Evolutionary conservation across 805 yeast genomes (phyloP).

Genomic region (Saccharomyces paradoxus): DNA sequence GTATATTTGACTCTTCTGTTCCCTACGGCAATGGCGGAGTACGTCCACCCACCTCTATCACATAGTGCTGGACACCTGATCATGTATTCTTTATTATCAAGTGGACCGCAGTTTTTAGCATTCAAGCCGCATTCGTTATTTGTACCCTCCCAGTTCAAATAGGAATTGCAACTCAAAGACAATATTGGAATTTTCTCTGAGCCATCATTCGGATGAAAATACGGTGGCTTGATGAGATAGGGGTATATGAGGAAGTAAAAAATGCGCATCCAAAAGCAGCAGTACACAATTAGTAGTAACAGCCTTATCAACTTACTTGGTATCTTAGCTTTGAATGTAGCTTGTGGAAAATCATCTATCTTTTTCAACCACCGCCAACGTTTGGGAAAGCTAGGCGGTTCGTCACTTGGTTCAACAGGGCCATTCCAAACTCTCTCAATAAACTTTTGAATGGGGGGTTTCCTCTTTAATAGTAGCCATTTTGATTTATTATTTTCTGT

Average conservation of each 20-base stretch:
- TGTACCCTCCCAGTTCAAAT: slow-evolving; percentile 62
- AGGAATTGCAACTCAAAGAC: slow-evolving; percentile 32
- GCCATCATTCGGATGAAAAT: slow-evolving; percentile 16
- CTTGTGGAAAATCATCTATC: slow-evolving; percentile 39
- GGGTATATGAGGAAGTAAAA: slow-evolving; percentile 36
- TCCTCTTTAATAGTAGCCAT: slow-evolving; percentile 16
- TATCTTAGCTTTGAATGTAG: slow-evolving; percentile 26
- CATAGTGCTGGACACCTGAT: slow-evolving; percentile 87
- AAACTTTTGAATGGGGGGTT: slow-evolving; percentile 17
- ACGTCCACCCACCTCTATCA: slow-evolving; percentile 68
- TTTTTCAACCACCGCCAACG: slow-evolving; percentile 14
- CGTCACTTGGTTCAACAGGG: slow-evolving; percentile 41
- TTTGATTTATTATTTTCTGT: slow-evolving; percentile 2
- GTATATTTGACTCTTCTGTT: slow-evolving; percentile 55
- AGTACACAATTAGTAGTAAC: slow-evolving; percentile 33
- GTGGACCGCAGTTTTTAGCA: slow-evolving; percentile 51
- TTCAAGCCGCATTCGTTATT: slow-evolving; percentile 68
- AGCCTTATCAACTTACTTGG: slow-evolving; percentile 25
- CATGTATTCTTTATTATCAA: slow-evolving; percentile 38
- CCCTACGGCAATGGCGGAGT: slow-evolving; percentile 70
- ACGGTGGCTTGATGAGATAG: slow-evolving; percentile 39
- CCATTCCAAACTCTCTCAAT: slow-evolving; percentile 46
- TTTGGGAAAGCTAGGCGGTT: slow-evolving; percentile 36
- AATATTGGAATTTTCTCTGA: slow-evolving; percentile 29
- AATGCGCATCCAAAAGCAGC: slow-evolving; percentile 40